Evolutionary conservation across 2,329 filamentous ascomycete species (phyloP), one percentile per base, ranked within the genome.

Genomic region (Exophiala viscosa): DNA sequence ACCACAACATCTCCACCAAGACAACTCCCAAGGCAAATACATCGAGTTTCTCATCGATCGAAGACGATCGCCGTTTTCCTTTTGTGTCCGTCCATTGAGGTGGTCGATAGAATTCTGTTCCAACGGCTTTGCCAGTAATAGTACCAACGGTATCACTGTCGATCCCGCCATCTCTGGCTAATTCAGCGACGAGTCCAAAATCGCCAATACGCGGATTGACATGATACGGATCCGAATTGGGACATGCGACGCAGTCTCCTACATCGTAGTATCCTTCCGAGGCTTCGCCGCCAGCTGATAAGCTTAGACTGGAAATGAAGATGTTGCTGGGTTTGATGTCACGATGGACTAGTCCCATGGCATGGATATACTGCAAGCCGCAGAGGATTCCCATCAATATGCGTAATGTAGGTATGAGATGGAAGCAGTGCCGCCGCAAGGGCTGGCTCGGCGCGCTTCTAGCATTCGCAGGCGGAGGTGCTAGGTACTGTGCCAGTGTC

Each of bases 261-360:
- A 63, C 53, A 5, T 62, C 58, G 7, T 61, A 59, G 53, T 81
- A 86, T 1, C 70, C 60, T 39, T 78, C 68, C n/a, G 77, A 69
- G 10, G 54, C 42, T 3, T 73, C 66, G 1, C 71, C 69, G 40
- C 63, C 64, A 60, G 58, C 18, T 57, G 65, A 23, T 2, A 66
- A 64, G 3, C 62, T 66, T 14, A 72, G 67, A n/a, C 75, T 64
- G 2, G 78, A 79, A 0, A 87, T 70, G 66, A 87, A 86, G 23
- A 87, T 80, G 59, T 87, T 87, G 2, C 79, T 81, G 0, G 84
- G 84, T 61, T 87, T 87, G 17, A 87, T 71, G 62, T 87, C 84
- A 8, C 84, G 79, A 61, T 87, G 84, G 0, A 86, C 76, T 43
- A 87, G 78, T 5, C 75, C 74, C 53, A 81, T 74, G 0, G 72